Evolutionary conservation across 352 stramenopile species (phyloP), one percentile per base, ranked within the genome.

Genomic region (Phytophthora hibernalis): DNA sequence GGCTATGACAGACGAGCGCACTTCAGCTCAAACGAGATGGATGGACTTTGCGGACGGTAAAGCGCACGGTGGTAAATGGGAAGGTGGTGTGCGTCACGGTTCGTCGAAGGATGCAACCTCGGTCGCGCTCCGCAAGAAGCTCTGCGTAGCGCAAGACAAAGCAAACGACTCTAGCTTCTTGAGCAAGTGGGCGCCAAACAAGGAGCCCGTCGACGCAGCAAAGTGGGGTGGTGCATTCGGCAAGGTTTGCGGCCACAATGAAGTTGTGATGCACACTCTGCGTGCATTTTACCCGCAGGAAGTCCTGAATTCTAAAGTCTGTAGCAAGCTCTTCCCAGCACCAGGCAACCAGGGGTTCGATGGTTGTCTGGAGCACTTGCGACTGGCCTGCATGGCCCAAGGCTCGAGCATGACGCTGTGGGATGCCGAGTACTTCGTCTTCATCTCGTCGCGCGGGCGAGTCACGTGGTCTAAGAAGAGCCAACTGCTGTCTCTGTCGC

Each of bases 171-270:
- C 43, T 3, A 62, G 26, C 2, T 67, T 74, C 30, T 63, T 89
- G 26, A 61, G 54, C 54, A 61, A 80, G 38, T 97, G 90, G 90
- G 53, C 58, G 13, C 88, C 90, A 1, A 96, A 97, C 64, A 78
- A 83, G 37, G 70, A 91, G 37, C 85, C 88, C 13, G 65, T 73
- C 6, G 91, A 96, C 59, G 30, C 65, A 24, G 84, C 80, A 33
- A 76, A 80, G 47, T 97, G 91, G 91, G 91, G 91, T 42, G 91
- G 91, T 22, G 72, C 57, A 24, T 97, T 82, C 49, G 91, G 91
- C 48, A 97, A 97, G 51, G 77, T 76, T 6, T 97, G 91, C 54
- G 88, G 82, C 12, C 91, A 97, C 73, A 97, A 97, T 73, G 91
- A 97, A 73, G 87, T 97, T 13, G 89, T 95, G 26, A 82, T 97